Evolutionary conservation across 345 rosid genomes (phyloP).

Genomic region (Toxicodendron radicans): DNA sequence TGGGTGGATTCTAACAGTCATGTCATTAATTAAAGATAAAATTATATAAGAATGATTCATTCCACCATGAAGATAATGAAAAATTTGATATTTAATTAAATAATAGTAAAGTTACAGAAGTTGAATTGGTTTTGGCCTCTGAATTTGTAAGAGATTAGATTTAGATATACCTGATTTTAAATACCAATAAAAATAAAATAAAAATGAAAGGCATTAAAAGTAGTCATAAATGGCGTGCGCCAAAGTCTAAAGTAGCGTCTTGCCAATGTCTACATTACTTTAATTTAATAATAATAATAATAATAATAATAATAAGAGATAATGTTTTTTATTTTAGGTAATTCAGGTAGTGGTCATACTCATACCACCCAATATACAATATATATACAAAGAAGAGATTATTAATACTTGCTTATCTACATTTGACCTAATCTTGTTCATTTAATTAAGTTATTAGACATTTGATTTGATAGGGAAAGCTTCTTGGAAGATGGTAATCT

Average conservation of each 20-base stretch:
- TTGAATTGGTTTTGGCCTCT: no score
- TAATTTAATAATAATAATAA: neutral
- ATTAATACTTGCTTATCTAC: neutral
- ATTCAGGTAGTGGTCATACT: neutral
- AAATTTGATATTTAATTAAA: neutral
- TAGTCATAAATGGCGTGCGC: constrained; percentile 12
- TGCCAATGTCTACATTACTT: neutral
- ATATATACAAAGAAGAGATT: no score
- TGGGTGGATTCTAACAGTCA: no score
- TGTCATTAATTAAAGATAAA: no score
- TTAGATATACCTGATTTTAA: no score
- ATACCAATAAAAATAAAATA: neutral
- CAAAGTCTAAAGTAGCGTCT: constrained; percentile 2
- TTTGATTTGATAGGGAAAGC: neutral
- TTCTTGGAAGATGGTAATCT: no score
- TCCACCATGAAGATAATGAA: neutral
- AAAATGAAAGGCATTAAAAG: neutral
- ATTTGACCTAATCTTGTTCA: constrained; percentile 14
- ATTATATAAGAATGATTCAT: neutral
- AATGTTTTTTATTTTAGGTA: neutral
- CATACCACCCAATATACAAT: no score
- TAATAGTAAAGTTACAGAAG: neutral
- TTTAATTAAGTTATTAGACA: neutral
- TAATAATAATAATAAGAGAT: neutral
- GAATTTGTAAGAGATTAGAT: no score